Evolutionary conservation across 2,329 filamentous ascomycete genomes (phyloP).

Genomic region (Fusarium sp.): DNA sequence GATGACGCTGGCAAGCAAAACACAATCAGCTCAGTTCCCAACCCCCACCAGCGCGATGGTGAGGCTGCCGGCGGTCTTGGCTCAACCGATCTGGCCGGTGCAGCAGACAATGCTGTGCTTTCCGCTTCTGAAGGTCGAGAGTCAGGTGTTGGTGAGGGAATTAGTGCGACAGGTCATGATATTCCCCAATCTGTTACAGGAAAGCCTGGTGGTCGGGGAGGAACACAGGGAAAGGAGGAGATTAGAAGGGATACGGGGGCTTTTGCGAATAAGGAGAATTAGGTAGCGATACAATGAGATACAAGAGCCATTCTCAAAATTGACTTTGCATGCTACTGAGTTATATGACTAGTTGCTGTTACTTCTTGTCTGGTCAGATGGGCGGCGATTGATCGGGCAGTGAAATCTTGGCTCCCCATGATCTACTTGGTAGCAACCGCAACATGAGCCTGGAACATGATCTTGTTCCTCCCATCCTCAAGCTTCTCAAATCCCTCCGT

Average conservation of each 20-base stretch:
- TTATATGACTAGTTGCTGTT: rapidly evolving
- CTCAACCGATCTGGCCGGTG: slow-evolving; percentile 1
- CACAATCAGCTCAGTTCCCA: slow-evolving; percentile 14
- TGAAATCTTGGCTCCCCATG: rapidly evolving
- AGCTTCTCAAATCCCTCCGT: not conserved
- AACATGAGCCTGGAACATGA: slow-evolving; percentile 15
- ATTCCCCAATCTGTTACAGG: slow-evolving; percentile 2
- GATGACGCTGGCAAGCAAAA: slow-evolving; percentile 28
- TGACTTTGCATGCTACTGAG: rapidly evolving
- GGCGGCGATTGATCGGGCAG: rapidly evolving
- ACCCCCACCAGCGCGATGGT: slow-evolving; percentile 8
- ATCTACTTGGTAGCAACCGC: not conserved
- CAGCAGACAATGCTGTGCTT: slow-evolving; percentile 13
- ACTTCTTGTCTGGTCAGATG: rapidly evolving
- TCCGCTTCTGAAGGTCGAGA: not conserved
- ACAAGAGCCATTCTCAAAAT: rapidly evolving
- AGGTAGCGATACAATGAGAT: rapidly evolving
- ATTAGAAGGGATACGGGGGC: slow-evolving; percentile 1
- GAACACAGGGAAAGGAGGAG: slow-evolving; percentile 21
- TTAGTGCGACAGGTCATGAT: slow-evolving; percentile 21
- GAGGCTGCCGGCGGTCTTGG: slow-evolving; percentile 23
- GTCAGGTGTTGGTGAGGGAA: not conserved
- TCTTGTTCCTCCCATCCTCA: not conserved
- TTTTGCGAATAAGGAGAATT: slow-evolving; percentile 7
- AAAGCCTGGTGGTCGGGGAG: slow-evolving; percentile 23